phyloP scores from a whole-genome alignment of 2,329 filamentous ascomycete species.

The Talaromyces sp. region DNA sequence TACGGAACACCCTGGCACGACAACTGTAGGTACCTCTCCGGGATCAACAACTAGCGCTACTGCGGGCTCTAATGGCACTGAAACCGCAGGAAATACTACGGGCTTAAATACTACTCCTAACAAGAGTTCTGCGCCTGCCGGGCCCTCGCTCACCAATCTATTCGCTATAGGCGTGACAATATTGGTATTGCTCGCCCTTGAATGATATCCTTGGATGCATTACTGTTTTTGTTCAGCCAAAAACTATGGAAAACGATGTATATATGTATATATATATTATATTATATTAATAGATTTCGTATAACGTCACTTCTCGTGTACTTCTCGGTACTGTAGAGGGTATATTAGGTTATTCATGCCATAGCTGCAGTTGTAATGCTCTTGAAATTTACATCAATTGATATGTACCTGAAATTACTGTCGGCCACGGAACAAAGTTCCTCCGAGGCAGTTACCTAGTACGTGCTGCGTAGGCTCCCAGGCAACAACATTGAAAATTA shows the following conservation, averaged over 20 bases:
- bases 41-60: slow-evolving; percentile 6
- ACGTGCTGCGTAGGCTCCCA: too few species aligned
- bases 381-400: too few species aligned
- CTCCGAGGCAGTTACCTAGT: too few species aligned
- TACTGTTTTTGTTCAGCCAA: too few species aligned
- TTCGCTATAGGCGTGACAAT: slow-evolving; percentile 15
- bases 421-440: too few species aligned
- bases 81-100: too few species aligned
- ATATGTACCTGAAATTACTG: too few species aligned
- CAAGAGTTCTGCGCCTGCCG: slow-evolving; percentile 15
- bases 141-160: slow-evolving; percentile 14
- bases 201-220: not conserved
- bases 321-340: not conserved
- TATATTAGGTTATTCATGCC: too few species aligned
- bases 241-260: slow-evolving; percentile 15
- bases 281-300: not conserved
- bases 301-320: not conserved
- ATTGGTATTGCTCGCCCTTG: slow-evolving; percentile 15
- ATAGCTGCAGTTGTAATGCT: too few species aligned
- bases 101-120: slow-evolving; percentile 13
- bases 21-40: slow-evolving; percentile 6
- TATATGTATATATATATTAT: too few species aligned
- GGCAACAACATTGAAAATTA: too few species aligned
- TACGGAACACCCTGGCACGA: slow-evolving; percentile 11
- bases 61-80: not conserved